phyloP scores from a whole-genome alignment of 2,329 filamentous ascomycete genomes.

The Talaromyces sp. region DNA sequence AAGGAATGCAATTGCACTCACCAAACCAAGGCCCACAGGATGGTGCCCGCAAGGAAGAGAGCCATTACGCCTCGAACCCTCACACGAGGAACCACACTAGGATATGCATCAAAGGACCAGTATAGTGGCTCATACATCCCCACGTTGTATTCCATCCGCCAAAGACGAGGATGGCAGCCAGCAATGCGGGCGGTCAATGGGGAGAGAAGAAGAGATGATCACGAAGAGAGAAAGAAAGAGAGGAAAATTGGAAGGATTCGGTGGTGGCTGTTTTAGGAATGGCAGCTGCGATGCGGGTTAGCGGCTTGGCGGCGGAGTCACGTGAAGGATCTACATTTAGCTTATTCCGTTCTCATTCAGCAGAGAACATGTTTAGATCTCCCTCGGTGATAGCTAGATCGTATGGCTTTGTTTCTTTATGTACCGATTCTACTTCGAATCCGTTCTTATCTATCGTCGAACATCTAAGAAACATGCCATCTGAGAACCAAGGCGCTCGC shows the following conservation, averaged over 20 bases:
- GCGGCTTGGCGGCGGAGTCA: constrained; percentile 3
- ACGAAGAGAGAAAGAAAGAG: not conserved
- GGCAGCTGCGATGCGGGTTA: constrained; percentile 1
- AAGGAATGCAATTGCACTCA: constrained; percentile 23
- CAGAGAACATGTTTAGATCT: not conserved
- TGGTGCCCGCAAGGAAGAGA: constrained; percentile 43
- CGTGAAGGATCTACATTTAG: constrained; percentile 4
- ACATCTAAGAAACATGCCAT: not conserved
- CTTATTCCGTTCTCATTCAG: not conserved
- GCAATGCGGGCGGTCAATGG: constrained; percentile 10
- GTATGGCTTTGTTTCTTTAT: not conserved
- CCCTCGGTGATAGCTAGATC: not conserved
- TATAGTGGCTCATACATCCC: constrained; percentile 45
- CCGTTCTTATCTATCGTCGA: not conserved
- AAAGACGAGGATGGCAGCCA: constrained; percentile 1
- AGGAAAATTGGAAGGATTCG: not conserved
- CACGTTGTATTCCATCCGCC: constrained; percentile 28
- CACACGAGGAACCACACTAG: constrained; percentile 41
- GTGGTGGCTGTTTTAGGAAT: constrained; percentile 5
- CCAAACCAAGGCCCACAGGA: constrained; percentile 48
- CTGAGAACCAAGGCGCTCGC: constrained; percentile 18
- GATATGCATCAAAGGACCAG: constrained; percentile 44
- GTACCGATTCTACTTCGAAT: not conserved
- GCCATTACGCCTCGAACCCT: constrained; percentile 47
- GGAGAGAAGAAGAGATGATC: not conserved